A percentile compares a stretch with the other conserved stretches of the same genome.
These are phyloP conservation scores for Candida pini DNA, from an alignment of 805 yeast genomes.

Conservation along the genomic window DNA sequence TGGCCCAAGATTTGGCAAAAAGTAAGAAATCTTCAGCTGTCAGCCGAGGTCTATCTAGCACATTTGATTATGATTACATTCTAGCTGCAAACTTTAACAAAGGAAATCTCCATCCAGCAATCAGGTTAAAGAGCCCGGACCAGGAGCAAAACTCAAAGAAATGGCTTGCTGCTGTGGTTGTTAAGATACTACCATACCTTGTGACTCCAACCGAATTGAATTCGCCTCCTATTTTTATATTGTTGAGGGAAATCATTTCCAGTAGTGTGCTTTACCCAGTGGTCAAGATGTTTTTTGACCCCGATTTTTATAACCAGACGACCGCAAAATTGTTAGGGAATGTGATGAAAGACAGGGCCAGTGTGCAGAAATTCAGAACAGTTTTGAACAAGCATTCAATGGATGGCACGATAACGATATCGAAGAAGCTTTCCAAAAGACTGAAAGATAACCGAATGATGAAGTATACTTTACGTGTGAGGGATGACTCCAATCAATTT, in stretches of 20 bases:
- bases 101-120: constrained; percentile 57
- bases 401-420: constrained; percentile 4
- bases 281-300: constrained; percentile 49
- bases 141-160: constrained; percentile 38
- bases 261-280: constrained; percentile 52
- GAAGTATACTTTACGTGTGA: constrained; percentile 31
- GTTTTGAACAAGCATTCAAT: constrained; percentile 62
- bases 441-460: constrained; percentile 19
- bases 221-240: constrained; percentile 41
- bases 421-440: constrained; percentile 1
- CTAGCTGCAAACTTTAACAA: constrained; percentile 40
- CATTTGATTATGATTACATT: constrained; percentile 34
- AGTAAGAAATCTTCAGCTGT: constrained; percentile 20
- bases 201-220: constrained; percentile 40
- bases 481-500: constrained; percentile 35
- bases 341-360: constrained; percentile 64
- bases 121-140: constrained; percentile 33
- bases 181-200: constrained; percentile 41
- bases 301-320: constrained; percentile 71
- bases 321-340: constrained; percentile 56
- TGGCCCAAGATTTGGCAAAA: constrained; percentile 34
- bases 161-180: constrained; percentile 42
- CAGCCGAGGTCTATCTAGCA: constrained; percentile 14
- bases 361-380: constrained; percentile 65
- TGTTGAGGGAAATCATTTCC: constrained; percentile 61